Base-by-base conservation (phyloP, 2,329 filamentous ascomycete species). In the Hortaea werneckii region DNA sequence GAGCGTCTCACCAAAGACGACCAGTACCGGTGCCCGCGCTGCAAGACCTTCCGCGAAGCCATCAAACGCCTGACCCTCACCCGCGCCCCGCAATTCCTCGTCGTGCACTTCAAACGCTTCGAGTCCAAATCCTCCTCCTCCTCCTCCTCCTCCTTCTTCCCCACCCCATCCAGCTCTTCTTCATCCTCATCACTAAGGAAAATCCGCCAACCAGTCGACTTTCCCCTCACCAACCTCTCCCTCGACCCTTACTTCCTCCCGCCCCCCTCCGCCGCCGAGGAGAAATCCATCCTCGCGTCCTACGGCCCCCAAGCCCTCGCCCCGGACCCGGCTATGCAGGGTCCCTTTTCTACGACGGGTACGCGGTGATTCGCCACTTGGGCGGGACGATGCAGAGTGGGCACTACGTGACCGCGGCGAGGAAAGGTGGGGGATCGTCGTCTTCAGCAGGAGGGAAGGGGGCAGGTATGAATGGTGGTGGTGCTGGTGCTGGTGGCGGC, bases 331-430 rank as follows among this genome's bases (percentile, higher is more conserved):
- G 61, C 62, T 1, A 72, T 72, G 65, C 69, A 65, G 10, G 67
- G 67, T 1, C 82, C 85, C 0, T 87, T 59, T 69, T 72, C 5
- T 98, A 95, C 64, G 83, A 94, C 59, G 82, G 85, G 43, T 95
- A 94, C 61, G 90, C 82, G 2, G 83, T 95, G 5, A 78, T 94
- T 44, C 75, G 85, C 50, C 89, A 95, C 63, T 66, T 78, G 4
- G 89, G 89, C 20, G 68, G 69, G 1, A 79, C 74, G 1, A 71
- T 85, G 43, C 77, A 78, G 34, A 78, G 77, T 42, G 89, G 89
- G 0, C 89, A 95, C 65, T 95, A 95, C 63, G 82, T 83, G 44
- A 76, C 81, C 3, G 80, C 84, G 28, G 68, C 69, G 39, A 69
- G 67, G 45, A 71, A 74, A 20, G 20, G 20, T 20, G 20, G 20